Conservation (phyloP, 768 basidiomycete genomes). For the Pleurotus pulmonarius region DNA sequence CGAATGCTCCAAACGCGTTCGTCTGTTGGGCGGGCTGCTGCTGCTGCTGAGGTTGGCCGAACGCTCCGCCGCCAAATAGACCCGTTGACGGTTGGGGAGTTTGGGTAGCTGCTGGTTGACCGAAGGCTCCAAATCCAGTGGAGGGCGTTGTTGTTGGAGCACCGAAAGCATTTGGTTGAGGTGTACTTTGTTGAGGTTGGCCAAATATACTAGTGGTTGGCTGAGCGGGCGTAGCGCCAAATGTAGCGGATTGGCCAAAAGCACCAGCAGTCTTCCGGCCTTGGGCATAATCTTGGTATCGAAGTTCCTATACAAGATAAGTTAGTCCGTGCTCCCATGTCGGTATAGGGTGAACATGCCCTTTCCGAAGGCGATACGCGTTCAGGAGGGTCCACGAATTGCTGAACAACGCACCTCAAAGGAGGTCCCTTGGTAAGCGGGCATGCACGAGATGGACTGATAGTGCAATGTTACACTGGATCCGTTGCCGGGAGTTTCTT, state of each 20-base stretch:
- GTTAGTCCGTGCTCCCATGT: slow-evolving; percentile 9
- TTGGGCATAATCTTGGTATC: slow-evolving; percentile 72
- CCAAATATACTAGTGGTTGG: slow-evolving; percentile 45
- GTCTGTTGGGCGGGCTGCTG: slow-evolving; percentile 11
- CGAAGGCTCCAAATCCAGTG: slow-evolving; percentile 49
- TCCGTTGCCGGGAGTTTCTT: slow-evolving; percentile 46
- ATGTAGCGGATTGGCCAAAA: slow-evolving; percentile 53
- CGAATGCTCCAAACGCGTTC: slow-evolving; percentile 23
- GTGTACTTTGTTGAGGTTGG: slow-evolving; percentile 31
- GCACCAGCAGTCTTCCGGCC: slow-evolving; percentile 67
- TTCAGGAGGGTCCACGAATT: slow-evolving; percentile 6
- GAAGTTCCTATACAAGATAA: slow-evolving; percentile 53
- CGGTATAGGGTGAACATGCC: not conserved
- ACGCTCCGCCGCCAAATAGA: slow-evolving; percentile 32
- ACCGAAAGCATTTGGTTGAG: slow-evolving; percentile 33
- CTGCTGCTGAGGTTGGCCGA: slow-evolving; percentile 27
- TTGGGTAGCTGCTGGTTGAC: slow-evolving; percentile 33
- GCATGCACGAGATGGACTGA: slow-evolving; percentile 80
- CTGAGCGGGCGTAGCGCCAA: slow-evolving; percentile 40
- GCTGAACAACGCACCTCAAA: slow-evolving; percentile 53
- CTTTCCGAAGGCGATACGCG: slow-evolving; percentile 9
- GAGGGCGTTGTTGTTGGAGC: slow-evolving; percentile 26
- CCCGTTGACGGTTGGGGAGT: slow-evolving; percentile 29
- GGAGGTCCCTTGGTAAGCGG: slow-evolving; percentile 72
- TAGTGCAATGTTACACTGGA: slow-evolving; percentile 54